phyloP scores from a whole-genome alignment of 2,329 filamentous ascomycete species.

The Atkinsonella texensis region DNA sequence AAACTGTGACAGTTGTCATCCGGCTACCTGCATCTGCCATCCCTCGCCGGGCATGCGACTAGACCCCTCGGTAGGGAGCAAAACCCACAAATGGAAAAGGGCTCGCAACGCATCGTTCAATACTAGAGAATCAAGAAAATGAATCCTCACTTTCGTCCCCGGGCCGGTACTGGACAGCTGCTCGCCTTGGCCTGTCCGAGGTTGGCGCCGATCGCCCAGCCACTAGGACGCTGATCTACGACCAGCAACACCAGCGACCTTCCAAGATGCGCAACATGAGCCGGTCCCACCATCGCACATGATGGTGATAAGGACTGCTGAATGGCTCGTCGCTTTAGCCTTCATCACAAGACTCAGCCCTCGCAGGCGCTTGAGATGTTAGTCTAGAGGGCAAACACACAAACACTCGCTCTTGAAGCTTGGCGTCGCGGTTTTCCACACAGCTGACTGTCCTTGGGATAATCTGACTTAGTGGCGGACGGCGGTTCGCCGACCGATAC shows the following conservation, averaged over 20 bases:
- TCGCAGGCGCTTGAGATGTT: not conserved
- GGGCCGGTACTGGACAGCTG: not conserved
- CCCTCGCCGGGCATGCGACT: not conserved
- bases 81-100: not conserved
- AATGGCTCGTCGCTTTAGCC: not conserved
- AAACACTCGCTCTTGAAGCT: not conserved
- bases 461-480: not conserved
- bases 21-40: not conserved
- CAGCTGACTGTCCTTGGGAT: not conserved
- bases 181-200: not conserved
- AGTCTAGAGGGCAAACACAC: not conserved
- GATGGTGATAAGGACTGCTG: not conserved
- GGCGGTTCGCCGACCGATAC: not conserved
- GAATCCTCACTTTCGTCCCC: not conserved
- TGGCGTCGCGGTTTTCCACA: not conserved
- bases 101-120: not conserved
- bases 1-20: not conserved
- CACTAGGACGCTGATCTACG: slow-evolving; percentile 3
- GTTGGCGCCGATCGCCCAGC: not conserved
- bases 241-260: not conserved
- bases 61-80: not conserved
- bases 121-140: not conserved
- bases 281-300: slow-evolving; percentile 5
- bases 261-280: slow-evolving; percentile 6
- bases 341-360: not conserved